Percentiles rank a stretch among this genome's conserved stretches.
Conservation (phyloP, 352 stramenopile species). For the Peronosclerospora sorghi region DNA sequence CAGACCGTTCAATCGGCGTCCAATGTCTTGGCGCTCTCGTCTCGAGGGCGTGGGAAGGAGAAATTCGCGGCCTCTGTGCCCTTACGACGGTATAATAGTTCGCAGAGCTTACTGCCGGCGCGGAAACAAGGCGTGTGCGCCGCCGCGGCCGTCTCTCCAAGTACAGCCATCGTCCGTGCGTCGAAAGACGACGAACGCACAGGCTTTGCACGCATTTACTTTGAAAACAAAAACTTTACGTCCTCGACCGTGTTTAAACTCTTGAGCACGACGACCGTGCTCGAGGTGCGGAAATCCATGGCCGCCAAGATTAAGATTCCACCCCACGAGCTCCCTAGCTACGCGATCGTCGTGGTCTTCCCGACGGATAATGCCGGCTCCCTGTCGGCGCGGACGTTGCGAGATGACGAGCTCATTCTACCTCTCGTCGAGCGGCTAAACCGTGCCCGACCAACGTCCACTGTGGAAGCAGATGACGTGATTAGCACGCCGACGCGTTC, state of each 20-base stretch:
- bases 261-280: constrained; percentile 46
- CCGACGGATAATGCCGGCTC: constrained; percentile 45
- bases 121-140: constrained; percentile 13
- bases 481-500: constrained; percentile 26
- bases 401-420: constrained; percentile 72
- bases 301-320: constrained; percentile 75
- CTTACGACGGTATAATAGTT: constrained; percentile 25
- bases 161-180: constrained; percentile 13
- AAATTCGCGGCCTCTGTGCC: constrained; percentile 14
- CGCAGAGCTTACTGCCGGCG: constrained; percentile 12
- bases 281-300: constrained; percentile 72
- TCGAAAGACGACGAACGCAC: constrained; percentile 30
- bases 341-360: constrained; percentile 75
- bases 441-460: constrained; percentile 24
- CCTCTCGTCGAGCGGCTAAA: constrained; percentile 62
- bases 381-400: constrained; percentile 54
- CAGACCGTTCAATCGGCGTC: constrained; percentile 16
- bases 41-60: constrained; percentile 7
- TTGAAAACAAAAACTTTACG: constrained; percentile 72
- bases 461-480: constrained; percentile 36
- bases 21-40: constrained; percentile 20
- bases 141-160: background rate
- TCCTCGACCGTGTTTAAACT: constrained; percentile 78
- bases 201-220: constrained; percentile 77
- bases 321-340: constrained; percentile 46